phyloP scores from a whole-genome alignment of 495 filamentous ascomycete species.

The Penicillium crystallinum region DNA sequence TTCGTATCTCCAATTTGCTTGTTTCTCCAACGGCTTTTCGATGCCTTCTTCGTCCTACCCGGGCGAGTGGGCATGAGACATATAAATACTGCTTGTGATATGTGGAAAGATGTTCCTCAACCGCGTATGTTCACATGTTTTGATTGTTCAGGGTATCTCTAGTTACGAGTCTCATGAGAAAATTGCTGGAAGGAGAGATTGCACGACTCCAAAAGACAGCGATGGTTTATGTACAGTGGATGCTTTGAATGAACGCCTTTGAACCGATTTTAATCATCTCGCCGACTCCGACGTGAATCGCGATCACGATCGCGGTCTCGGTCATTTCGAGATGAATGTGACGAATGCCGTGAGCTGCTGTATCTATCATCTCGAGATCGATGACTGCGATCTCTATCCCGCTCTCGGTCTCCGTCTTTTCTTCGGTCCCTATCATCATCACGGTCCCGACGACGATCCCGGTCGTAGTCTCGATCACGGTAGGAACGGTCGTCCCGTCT shows the following conservation, averaged over 20 bases:
- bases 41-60: no score
- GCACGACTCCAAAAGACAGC: not conserved
- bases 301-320: constrained; percentile 30
- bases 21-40: no score
- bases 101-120: not conserved
- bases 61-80: no score
- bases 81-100: not conserved
- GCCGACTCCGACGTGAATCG: constrained; percentile 29
- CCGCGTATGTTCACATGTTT: not conserved
- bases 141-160: constrained; percentile 21
- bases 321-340: constrained; percentile 29
- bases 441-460: constrained; percentile 25
- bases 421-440: constrained; percentile 27
- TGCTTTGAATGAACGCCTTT: not conserved
- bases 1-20: no score
- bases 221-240: constrained; percentile 6
- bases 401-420: constrained; percentile 32
- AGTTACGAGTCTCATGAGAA: not conserved
- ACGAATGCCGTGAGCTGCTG: constrained; percentile 33
- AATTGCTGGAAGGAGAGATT: not conserved
- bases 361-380: constrained; percentile 32
- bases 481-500: constrained; percentile 29
- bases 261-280: constrained; percentile 22
- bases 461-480: constrained; percentile 28
- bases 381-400: constrained; percentile 25